phyloP scores from a whole-genome alignment of 2,329 filamentous ascomycete species.

The Catunica adiposa region DNA sequence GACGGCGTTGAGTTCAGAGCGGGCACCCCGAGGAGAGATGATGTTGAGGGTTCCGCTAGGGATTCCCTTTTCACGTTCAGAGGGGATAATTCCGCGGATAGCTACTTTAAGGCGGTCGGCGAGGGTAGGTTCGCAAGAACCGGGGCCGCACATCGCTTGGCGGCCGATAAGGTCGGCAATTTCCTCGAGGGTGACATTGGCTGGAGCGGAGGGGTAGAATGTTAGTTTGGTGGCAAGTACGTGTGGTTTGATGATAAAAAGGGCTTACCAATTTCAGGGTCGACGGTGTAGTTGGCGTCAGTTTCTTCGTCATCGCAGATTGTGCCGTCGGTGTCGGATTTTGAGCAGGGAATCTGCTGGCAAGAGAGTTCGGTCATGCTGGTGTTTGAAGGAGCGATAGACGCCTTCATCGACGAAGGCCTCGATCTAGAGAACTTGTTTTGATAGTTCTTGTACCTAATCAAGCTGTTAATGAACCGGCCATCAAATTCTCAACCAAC shows the following conservation, averaged over 20 bases:
- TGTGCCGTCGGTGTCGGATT: constrained; percentile 7
- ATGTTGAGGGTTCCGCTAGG: constrained; percentile 14
- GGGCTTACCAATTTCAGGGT: constrained; percentile 22
- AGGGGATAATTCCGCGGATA: constrained; percentile 15
- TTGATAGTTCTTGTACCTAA: constrained; percentile 31
- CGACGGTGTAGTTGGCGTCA: constrained; percentile 19
- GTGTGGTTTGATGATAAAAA: background rate
- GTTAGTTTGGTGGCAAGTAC: background rate
- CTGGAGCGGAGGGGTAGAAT: constrained; percentile 4
- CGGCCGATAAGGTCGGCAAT: constrained; percentile 14
- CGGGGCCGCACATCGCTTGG: constrained; percentile 14
- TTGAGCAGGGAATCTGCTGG: background rate
- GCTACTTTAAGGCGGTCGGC: constrained; percentile 17
- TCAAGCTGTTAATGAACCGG: background rate
- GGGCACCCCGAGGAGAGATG: constrained; percentile 14
- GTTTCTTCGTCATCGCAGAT: constrained; percentile 20
- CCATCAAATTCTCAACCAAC: background rate
- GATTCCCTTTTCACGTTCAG: constrained; percentile 10
- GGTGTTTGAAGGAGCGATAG: constrained; percentile 11
- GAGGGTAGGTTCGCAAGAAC: constrained; percentile 13
- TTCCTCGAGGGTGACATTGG: constrained; percentile 13
- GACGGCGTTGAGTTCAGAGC: constrained; percentile 25
- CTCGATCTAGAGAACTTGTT: constrained; percentile 13
- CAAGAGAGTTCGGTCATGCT: constrained; percentile 10
- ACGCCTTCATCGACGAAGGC: constrained; percentile 13